These are phyloP conservation scores for Cadophora sp. DNA, from an alignment of 2,329 filamentous ascomycete genomes.

Conservation along the genomic window DNA sequence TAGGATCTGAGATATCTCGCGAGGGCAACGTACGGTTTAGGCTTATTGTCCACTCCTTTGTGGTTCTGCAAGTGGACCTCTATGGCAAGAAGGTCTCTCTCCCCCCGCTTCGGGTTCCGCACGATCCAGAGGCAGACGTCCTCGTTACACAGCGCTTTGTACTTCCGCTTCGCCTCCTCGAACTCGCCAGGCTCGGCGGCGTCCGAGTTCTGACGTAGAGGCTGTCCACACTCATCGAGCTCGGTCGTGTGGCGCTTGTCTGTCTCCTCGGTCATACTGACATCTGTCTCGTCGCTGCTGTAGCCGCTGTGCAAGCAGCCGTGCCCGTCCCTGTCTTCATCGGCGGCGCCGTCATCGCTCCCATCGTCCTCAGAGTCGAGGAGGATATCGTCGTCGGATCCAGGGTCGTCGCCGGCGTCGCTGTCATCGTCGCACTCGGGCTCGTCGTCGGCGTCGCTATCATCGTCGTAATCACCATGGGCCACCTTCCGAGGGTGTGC, in stretches of 20 bases:
- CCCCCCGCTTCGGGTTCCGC: background rate
- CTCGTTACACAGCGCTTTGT: conserved; percentile 32
- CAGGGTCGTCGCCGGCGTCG: background rate
- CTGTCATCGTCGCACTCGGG: conserved; percentile 19
- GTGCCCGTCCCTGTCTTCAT: background rate
- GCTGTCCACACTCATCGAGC: conserved; percentile 23
- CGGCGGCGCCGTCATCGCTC: background rate
- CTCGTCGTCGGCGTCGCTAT: conserved; percentile 1
- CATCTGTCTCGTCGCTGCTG: conserved; percentile 22
- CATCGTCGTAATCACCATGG: conserved; percentile 14
- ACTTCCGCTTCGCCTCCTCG: too few relatives aligned
- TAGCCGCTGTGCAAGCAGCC: background rate
- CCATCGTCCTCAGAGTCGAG: conserved; percentile 17
- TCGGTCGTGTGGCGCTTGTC: conserved; percentile 20
- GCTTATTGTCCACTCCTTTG: conserved; percentile 28
- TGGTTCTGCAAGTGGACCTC: conserved; percentile 34
- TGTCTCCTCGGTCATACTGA: conserved; percentile 25
- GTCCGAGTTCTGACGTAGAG: conserved; percentile 23
- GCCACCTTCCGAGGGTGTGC: background rate
- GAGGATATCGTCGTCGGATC: background rate
- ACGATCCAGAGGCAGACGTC: conserved; percentile 35
- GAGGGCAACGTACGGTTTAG: conserved; percentile 14
- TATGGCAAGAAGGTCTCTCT: conserved; percentile 36
- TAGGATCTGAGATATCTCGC: background rate
- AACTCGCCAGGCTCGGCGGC: conserved; percentile 12